Base-by-base conservation (phyloP, 495 filamentous ascomycete genomes). In the Copromyces sp. region DNA sequence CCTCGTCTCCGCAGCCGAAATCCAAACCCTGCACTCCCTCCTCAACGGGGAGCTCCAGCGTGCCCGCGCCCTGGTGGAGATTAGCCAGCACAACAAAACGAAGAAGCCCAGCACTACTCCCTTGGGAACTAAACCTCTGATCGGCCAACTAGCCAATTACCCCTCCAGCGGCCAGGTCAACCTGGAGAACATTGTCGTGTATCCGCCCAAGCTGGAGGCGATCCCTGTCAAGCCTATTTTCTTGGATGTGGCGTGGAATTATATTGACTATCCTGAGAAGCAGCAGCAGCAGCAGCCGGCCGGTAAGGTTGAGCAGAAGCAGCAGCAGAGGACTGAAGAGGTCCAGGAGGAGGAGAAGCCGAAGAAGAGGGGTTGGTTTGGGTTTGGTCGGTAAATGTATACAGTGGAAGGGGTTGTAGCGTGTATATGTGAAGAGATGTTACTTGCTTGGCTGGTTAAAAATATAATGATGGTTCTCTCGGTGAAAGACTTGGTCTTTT, bases 161-260 rank as follows among this genome's bases (percentile, higher is more conserved):
- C 90, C 92, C 3, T 78, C 84, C 7, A 86, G 86, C 9, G 85
- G 85, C 32, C 53, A 65, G 29, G 84, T 93, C 2, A 89, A 97
- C 77, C 86, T 97, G 47, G 83, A 84, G 16, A 92, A 95, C 72
- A 85, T 99, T 39, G 95, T 97, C 20, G 86, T 87, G 0, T 98
- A 94, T 79, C 96, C 95, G 6, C 95, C 95, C 0, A 88, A 88
- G 75, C 83, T 97, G 70, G 88, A 92, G 71, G 88, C 92, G 0
- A 88, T 98, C 44, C 94, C 95, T 0, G 94, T 98, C 17, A 99
- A 99, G 81, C 96, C 95, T 17, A 81, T 99, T 17, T 98, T 98
- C 85, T 87, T 98, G 65, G 95, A 99, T 79, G 92, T 97, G 14
- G 95, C 95, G 17, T 98, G 93, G 92, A 99, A 98, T 80, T 99